Conservation (phyloP, 495 filamentous ascomycete species). For the Echria macrotheca region DNA sequence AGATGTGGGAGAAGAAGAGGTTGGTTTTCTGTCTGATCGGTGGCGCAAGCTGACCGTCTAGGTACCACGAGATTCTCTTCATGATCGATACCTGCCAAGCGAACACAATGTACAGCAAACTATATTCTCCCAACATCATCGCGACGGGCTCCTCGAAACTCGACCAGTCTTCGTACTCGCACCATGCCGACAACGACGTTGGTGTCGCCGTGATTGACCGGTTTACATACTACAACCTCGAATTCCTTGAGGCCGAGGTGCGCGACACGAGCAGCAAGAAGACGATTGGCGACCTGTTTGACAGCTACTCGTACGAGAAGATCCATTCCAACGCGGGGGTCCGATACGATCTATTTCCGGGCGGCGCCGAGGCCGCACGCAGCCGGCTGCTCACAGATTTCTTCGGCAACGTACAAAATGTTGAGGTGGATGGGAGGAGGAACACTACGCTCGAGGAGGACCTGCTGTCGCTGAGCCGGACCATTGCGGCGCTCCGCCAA, state of each 20-base stretch:
- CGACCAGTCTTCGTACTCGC: slow-evolving; percentile 90
- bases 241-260: slow-evolving; percentile 90
- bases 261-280: slow-evolving; percentile 74
- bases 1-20: slow-evolving; percentile 99
- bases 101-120: slow-evolving; percentile 97
- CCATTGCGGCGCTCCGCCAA: slow-evolving; percentile 56
- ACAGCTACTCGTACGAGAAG: slow-evolving; percentile 89
- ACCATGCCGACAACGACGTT: slow-evolving; percentile 94
- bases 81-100: slow-evolving; percentile 99
- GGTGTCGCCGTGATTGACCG: slow-evolving; percentile 97
- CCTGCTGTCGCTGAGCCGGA: slow-evolving; percentile 54
- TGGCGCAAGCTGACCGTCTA: slow-evolving; percentile 24
- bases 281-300: slow-evolving; percentile 88
- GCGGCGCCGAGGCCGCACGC: slow-evolving; percentile 65
- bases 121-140: slow-evolving; percentile 95
- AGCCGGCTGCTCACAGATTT: slow-evolving; percentile 85
- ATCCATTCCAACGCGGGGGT: slow-evolving; percentile 92
- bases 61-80: slow-evolving; percentile 91
- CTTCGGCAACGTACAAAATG: slow-evolving; percentile 96
- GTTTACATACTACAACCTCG: slow-evolving; percentile 97
- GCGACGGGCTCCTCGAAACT: slow-evolving; percentile 91
- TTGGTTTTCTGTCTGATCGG: slow-evolving; percentile 38
- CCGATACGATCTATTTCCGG: slow-evolving; percentile 85
- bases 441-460: slow-evolving; percentile 67
- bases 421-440: slow-evolving; percentile 68